phyloP scores from a whole-genome alignment of 495 filamentous ascomycete genomes.

The Podospora pseudoanserina region DNA sequence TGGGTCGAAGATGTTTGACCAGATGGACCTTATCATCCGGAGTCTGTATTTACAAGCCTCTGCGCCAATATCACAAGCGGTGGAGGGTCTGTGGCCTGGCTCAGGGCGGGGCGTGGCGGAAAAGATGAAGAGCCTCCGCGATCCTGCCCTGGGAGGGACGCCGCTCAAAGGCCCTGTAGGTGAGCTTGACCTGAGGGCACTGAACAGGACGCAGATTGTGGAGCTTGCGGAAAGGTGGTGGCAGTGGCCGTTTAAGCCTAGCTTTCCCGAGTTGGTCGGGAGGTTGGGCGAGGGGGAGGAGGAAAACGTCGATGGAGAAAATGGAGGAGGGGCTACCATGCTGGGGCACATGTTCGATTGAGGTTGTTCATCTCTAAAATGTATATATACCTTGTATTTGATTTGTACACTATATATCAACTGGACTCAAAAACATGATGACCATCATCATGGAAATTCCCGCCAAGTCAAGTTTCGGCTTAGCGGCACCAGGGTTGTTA shows the following conservation, averaged over 20 bases:
- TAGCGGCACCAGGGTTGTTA: background rate
- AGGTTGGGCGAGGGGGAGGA: slow-evolving; percentile 16
- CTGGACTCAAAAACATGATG: too few relatives aligned
- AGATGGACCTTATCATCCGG: slow-evolving; percentile 36
- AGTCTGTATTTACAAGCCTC: slow-evolving; percentile 19
- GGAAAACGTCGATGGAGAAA: background rate
- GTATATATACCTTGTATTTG: too few relatives aligned
- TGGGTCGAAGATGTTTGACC: slow-evolving; percentile 34
- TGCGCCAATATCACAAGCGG: slow-evolving; percentile 20
- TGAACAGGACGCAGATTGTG: slow-evolving; percentile 46
- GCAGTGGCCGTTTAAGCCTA: slow-evolving; percentile 58
- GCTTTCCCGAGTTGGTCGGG: slow-evolving; percentile 39
- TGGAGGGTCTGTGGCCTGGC: slow-evolving; percentile 38
- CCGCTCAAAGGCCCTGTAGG: slow-evolving; percentile 22
- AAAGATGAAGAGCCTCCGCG: slow-evolving; percentile 38
- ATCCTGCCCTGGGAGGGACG: slow-evolving; percentile 41
- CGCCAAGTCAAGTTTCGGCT: background rate
- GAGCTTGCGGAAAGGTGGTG: slow-evolving; percentile 51
- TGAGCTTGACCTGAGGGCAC: slow-evolving; percentile 36
- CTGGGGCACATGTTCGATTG: background rate
- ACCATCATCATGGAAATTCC: too few relatives aligned
- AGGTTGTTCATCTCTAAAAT: too few relatives aligned
- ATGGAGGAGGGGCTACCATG: background rate
- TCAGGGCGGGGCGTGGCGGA: slow-evolving; percentile 40
- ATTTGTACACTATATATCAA: too few relatives aligned